Conservation (phyloP, 2,329 filamentous ascomycete genomes). For the Botrytis tulipae region DNA sequence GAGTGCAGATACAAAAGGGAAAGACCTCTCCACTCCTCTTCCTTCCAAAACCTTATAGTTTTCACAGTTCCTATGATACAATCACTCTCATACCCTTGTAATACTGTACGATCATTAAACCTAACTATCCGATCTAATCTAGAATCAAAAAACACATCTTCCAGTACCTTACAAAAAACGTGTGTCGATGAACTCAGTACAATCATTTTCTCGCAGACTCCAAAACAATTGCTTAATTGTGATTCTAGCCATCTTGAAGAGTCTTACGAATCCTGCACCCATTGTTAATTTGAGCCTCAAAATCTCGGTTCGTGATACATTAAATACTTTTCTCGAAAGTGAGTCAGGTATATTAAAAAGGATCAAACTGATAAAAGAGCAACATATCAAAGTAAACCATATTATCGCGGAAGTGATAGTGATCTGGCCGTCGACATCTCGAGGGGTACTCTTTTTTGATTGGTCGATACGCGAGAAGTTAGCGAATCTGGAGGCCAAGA, state of each 20-base stretch:
- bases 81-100: too few species aligned
- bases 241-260: neutral
- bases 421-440: neutral
- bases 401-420: neutral
- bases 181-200: neutral
- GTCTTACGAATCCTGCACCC: neutral
- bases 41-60: neutral
- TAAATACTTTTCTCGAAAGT: fast-evolving
- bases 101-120: too few species aligned
- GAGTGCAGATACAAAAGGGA: neutral
- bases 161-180: fast-evolving
- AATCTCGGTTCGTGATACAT: fast-evolving
- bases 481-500: neutral
- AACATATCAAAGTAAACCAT: neutral
- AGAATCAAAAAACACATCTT: too few species aligned
- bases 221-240: neutral
- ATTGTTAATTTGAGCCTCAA: neutral
- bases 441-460: neutral
- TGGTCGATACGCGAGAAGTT: neutral
- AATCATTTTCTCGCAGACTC: neutral
- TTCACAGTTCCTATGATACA: neutral
- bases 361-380: neutral
- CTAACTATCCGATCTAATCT: neutral
- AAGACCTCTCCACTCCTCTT: fast-evolving
- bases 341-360: neutral